Percentiles rank a stretch among this genome's conserved stretches.
Evolutionary conservation across 441 rosid species (phyloP).

Genomic region (Populus hybrid): DNA sequence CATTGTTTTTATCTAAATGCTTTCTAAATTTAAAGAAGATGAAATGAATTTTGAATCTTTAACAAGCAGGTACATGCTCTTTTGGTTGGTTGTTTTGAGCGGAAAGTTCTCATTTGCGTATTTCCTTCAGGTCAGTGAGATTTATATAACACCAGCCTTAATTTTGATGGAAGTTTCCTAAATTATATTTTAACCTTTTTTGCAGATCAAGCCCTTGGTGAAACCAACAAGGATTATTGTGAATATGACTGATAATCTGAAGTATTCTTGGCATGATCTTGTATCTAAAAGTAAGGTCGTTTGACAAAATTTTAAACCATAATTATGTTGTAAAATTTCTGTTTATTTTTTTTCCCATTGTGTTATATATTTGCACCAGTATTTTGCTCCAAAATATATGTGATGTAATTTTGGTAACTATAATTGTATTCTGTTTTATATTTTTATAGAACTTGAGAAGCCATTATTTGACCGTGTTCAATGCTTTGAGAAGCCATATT

Average conservation of each 20-base stretch:
- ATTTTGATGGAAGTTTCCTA: constrained; percentile 11
- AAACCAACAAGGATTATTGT: constrained; percentile 68
- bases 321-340: neutral
- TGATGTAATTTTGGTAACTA: too few relatives aligned
- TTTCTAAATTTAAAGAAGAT: neutral
- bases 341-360: neutral
- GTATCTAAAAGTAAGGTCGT: constrained; percentile 69
- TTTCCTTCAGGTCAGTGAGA: constrained; percentile 74
- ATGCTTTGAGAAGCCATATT: neutral
- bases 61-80: constrained; percentile 78
- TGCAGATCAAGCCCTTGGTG: constrained; percentile 90
- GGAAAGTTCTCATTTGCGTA: constrained; percentile 93
- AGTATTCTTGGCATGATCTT: constrained; percentile 98
- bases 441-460: neutral
- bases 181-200: constrained; percentile 18
- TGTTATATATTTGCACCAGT: neutral
- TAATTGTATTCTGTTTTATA: neutral
- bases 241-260: constrained; percentile 37
- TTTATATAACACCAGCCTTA: constrained; percentile 1
- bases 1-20: too few relatives aligned
- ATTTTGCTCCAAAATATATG: neutral
- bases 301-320: neutral
- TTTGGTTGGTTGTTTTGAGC: constrained; percentile 83
- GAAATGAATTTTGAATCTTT: neutral
- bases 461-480: too few relatives aligned